phyloP scores from a whole-genome alignment of 2,329 filamentous ascomycete genomes.

The Leptodontidium sp. region DNA sequence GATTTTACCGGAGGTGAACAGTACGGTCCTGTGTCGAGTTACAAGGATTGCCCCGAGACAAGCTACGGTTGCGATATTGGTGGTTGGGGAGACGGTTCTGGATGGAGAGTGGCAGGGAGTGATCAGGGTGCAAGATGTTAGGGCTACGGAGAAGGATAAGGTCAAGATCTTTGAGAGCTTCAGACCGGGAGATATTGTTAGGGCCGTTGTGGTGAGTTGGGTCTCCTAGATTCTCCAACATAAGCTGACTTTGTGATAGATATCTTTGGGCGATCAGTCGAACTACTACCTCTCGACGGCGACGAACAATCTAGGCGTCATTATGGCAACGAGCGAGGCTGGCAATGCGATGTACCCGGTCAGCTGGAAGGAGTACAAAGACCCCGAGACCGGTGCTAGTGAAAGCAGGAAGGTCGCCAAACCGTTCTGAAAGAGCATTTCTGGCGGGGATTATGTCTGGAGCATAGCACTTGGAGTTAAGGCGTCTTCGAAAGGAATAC shows the following conservation, averaged over 20 bases:
- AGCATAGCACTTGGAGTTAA: constrained; percentile 27
- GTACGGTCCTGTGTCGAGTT: constrained; percentile 83
- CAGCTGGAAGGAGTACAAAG: constrained; percentile 94
- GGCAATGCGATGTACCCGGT: constrained; percentile 93
- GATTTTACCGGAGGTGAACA: constrained; percentile 82
- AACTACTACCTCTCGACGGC: constrained; percentile 97
- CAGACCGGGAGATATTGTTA: constrained; percentile 89
- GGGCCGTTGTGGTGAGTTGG: constrained; percentile 74
- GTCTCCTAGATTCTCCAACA: background rate
- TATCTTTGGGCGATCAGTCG: constrained; percentile 90
- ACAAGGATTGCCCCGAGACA: constrained; percentile 86
- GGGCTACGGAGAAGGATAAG: constrained; percentile 94
- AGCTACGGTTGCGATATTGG: constrained; percentile 85
- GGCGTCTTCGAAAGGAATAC: constrained; percentile 15
- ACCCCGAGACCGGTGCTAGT: constrained; percentile 77
- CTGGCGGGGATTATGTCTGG: background rate
- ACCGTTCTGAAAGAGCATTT: constrained; percentile 66
- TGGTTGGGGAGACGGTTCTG: constrained; percentile 76
- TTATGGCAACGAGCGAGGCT: constrained; percentile 88
- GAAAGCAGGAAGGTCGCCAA: constrained; percentile 94
- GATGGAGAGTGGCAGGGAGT: constrained; percentile 86
- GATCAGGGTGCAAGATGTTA: constrained; percentile 88
- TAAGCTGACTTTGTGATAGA: constrained; percentile 61
- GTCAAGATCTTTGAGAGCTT: constrained; percentile 92
- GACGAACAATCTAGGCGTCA: constrained; percentile 89